Evolutionary conservation across 805 yeast genomes (phyloP), one percentile per base, ranked within the genome.

Genomic region (Geotrichum ghanense): DNA sequence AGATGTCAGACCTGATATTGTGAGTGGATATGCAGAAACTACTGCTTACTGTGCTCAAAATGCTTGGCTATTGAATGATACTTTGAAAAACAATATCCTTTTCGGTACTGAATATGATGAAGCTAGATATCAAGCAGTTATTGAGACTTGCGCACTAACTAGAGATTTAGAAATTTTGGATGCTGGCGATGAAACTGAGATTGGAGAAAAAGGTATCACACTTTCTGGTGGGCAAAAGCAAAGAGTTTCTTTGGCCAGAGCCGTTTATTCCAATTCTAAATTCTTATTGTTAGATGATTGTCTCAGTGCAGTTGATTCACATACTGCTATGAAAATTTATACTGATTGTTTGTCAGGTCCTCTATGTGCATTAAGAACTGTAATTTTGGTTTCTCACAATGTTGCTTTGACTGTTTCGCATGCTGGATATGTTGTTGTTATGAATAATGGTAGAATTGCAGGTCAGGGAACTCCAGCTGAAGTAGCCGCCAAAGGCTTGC

Each of bases 171-270:
- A 84, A 62, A 88, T 90, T 49, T 69, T 92, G 55, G 79, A 81
- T 50, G 85, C 81, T 46, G 97, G 97, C 53, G 98, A 90, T 65
- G 73, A 76, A 61, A 92, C 98, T 14, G 94, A 88, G 65, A 83
- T 90, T 62, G 97, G 97, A 63, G 97, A 92, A 67, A 90, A 90
- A 68, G 98, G 98, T 65, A 86, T 90, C 48, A 82, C 96, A 0
- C 71, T 90, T 48, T 88, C 97, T 22, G 98, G 98, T 55, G 98
- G 98, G 49, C 98, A 90, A 67, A 92, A 92, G 62, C 97, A 92
- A 67, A 79, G 97, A 64, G 89, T 90, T 35, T 89, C 97, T 0
- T 71, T 90, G 48, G 98, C 98, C 1, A 78, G 98, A 63, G 97
- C 97, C 1, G 68, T 90, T 53, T 90, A 92, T 62, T 88, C 95